phyloP scores from a whole-genome alignment of 371 early-diverging fungal genomes.

The Basidiobolus meristosporus region DNA sequence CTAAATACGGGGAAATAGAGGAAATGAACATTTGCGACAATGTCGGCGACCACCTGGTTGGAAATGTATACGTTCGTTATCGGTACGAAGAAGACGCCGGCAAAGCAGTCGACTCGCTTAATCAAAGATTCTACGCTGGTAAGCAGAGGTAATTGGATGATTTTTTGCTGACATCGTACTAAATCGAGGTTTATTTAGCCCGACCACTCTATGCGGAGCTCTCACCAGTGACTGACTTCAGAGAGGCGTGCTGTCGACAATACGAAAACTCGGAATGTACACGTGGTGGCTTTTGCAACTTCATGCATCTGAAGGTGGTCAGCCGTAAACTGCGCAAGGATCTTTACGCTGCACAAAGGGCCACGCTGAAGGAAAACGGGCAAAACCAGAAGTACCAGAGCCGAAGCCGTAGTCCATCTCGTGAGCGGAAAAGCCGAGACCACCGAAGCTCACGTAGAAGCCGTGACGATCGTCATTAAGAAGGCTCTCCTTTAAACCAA shows the following conservation, averaged over 20 bases:
- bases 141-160: slow-evolving; percentile 1
- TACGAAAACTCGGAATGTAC: slow-evolving; percentile 88
- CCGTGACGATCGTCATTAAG: too few relatives aligned
- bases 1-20: slow-evolving; percentile 86
- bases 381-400: too few relatives aligned
- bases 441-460: too few relatives aligned
- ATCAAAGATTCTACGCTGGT: slow-evolving; percentile 89
- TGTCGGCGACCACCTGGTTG: slow-evolving; percentile 93
- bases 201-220: slow-evolving; percentile 89
- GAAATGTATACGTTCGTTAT: slow-evolving; percentile 95
- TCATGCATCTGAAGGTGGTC: slow-evolving; percentile 90
- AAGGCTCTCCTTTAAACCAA: too few relatives aligned
- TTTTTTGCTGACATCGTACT: background rate
- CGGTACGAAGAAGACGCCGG: slow-evolving; percentile 82
- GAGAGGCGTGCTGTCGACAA: slow-evolving; percentile 95
- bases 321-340: slow-evolving; percentile 52
- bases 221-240: slow-evolving; percentile 91
- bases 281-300: slow-evolving; percentile 95
- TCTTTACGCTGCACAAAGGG: slow-evolving; percentile 61
- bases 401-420: too few relatives aligned
- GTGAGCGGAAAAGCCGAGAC: too few relatives aligned
- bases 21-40: slow-evolving; percentile 95
- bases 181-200: slow-evolving; percentile 13
- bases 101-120: slow-evolving; percentile 74
- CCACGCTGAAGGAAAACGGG: slow-evolving; percentile 8